phyloP scores from a whole-genome alignment of 176 grass and related monocot species.

The Carex pumila region DNA sequence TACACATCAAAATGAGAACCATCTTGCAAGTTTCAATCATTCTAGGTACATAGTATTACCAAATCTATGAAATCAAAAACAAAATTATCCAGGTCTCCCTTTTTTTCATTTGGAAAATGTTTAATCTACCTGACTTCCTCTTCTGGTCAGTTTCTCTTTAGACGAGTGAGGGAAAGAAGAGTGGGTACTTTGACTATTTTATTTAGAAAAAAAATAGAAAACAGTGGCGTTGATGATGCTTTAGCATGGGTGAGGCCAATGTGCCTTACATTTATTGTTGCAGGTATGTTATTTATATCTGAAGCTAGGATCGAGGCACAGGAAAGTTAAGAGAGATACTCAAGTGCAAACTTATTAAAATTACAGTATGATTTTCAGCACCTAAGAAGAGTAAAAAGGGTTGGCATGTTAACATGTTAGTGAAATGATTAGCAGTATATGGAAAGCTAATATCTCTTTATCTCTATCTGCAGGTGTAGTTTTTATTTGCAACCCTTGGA shows the following conservation, averaged over 20 bases:
- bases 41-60: background rate
- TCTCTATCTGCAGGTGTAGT: constrained; percentile 53
- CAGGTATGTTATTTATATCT: background rate
- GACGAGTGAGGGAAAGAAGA: background rate
- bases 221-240: background rate
- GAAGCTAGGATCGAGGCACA: background rate
- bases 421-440: background rate
- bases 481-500: constrained; percentile 93
- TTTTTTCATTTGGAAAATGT: background rate
- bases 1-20: background rate
- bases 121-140: background rate
- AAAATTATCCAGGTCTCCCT: background rate
- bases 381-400: background rate
- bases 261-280: background rate
- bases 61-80: background rate
- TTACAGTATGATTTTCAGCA: background rate
- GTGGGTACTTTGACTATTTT: background rate
- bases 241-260: background rate
- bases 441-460: background rate
- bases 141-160: background rate
- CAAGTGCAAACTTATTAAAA: background rate
- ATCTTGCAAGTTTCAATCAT: background rate
- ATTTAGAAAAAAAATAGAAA: background rate
- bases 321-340: background rate
- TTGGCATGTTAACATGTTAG: background rate